These are phyloP conservation scores for Tubosaeta brunneosetosa DNA, from an alignment of 768 basidiomycete species.

Conservation along the genomic window DNA sequence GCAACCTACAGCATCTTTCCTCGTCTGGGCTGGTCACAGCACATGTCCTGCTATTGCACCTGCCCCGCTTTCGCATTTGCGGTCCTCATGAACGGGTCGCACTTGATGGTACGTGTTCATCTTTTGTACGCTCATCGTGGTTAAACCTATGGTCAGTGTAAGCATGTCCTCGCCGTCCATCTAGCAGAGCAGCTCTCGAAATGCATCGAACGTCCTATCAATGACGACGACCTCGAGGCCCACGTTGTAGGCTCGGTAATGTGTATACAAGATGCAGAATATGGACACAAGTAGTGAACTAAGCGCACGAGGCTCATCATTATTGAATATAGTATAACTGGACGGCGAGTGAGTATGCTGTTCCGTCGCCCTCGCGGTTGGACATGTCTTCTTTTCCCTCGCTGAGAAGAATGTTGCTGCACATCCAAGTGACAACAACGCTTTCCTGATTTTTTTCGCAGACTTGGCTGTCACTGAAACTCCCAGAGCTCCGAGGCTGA, in stretches of 20 bases:
- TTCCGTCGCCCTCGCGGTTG: too few relatives aligned
- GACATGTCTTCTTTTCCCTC: too few relatives aligned
- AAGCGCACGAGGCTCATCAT: slow-evolving; percentile 10
- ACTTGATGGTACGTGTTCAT: slow-evolving; percentile 52
- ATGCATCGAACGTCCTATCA: slow-evolving; percentile 46
- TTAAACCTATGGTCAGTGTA: slow-evolving; percentile 50
- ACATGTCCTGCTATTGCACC: slow-evolving; percentile 56
- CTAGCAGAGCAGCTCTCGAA: slow-evolving; percentile 53
- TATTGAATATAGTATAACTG: slow-evolving; percentile 25
- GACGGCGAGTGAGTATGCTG: too few relatives aligned
- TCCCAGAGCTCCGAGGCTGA: too few relatives aligned
- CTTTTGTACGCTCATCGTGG: background rate
- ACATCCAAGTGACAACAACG: too few relatives aligned
- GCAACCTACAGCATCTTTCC: slow-evolving; percentile 56
- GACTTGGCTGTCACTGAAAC: too few relatives aligned
- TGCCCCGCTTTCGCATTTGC: slow-evolving; percentile 70
- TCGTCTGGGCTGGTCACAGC: slow-evolving; percentile 40
- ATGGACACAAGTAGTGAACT: slow-evolving; percentile 13
- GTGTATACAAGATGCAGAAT: slow-evolving; percentile 3
- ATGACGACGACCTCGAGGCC: slow-evolving; percentile 37
- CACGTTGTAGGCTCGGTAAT: slow-evolving; percentile 12
- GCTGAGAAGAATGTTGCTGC: too few relatives aligned
- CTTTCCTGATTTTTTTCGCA: too few relatives aligned
- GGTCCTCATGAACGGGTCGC: slow-evolving; percentile 54
- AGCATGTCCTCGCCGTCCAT: slow-evolving; percentile 67